Conservation (phyloP, 129 eudicot genomes). For the Pseudognaphalium luteoalbum region DNA sequence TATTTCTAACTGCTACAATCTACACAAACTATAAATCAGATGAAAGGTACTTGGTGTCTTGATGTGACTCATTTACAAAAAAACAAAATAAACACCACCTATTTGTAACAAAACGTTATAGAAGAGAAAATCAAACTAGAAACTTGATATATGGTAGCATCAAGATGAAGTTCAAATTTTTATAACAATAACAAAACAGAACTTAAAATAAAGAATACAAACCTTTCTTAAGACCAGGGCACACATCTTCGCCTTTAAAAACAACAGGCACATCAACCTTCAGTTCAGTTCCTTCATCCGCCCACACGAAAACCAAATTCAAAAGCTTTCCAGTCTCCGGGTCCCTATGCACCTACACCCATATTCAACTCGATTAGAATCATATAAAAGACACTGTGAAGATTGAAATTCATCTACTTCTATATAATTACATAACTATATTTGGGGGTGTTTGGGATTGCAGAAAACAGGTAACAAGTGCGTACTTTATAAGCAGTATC, state of each 20-base stretch:
- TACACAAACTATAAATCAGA: background rate
- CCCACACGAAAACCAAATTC: slow-evolving; percentile 93
- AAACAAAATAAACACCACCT: background rate
- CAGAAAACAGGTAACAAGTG: no score
- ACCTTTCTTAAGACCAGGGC: slow-evolving; percentile 95
- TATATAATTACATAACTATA: no score
- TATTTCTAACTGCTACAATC: slow-evolving; percentile 5
- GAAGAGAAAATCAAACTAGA: background rate
- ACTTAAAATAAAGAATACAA: slow-evolving; percentile 4
- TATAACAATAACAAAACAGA: background rate
- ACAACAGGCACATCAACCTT: slow-evolving; percentile 88
- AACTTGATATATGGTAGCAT: slow-evolving; percentile 7
- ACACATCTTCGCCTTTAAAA: slow-evolving; percentile 67
- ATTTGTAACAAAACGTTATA: background rate
- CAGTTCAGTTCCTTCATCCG: slow-evolving; percentile 74
- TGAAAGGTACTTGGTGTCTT: background rate
- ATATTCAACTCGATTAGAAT: background rate
- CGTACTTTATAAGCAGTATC: background rate
- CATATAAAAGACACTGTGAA: background rate
- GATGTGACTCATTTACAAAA: background rate
- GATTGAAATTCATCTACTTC: background rate
- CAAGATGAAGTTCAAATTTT: slow-evolving; percentile 1
- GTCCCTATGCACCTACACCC: slow-evolving; percentile 72
- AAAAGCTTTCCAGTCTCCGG: slow-evolving; percentile 67
- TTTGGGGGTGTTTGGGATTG: no score